Evolutionary conservation across 108 stramenopile species (phyloP).

Genomic region (Pinguiococcus pyrenoidosus): DNA sequence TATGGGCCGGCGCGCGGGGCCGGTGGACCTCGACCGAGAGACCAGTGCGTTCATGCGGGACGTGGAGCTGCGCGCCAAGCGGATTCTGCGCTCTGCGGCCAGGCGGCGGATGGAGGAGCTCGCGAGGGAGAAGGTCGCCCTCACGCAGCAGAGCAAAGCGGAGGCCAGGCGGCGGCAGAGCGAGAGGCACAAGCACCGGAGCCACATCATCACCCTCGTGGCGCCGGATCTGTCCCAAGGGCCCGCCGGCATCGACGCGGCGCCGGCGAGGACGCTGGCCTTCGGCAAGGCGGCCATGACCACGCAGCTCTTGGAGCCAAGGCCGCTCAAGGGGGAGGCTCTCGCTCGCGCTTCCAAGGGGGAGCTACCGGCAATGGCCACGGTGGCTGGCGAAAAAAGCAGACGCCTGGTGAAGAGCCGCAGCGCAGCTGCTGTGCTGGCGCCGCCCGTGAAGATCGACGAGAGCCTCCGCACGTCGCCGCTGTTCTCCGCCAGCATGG

Average conservation of each 20-base stretch:
- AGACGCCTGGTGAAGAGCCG: no score
- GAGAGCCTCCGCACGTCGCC: background rate
- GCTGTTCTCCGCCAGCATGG: background rate
- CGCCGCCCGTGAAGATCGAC: background rate
- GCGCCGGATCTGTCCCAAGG: no score
- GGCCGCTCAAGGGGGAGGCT: background rate
- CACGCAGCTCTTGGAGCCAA: background rate
- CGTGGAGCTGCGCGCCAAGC: no score
- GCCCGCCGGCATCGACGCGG: no score
- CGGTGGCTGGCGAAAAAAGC: constrained; percentile 1
- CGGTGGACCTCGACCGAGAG: no score
- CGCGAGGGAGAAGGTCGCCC: background rate
- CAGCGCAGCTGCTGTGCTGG: no score
- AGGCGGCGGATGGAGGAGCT: constrained; percentile 12
- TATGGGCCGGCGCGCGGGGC: no score
- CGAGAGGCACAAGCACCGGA: background rate
- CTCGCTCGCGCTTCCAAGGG: constrained; percentile 2
- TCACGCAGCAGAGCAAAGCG: background rate
- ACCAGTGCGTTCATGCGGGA: no score
- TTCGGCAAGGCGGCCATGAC: background rate
- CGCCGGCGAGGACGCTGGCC: constrained; percentile 5
- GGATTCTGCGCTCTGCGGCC: constrained; percentile 8
- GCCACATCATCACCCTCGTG: no score
- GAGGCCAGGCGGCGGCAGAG: background rate
- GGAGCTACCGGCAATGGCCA: constrained; percentile 1